Evolutionary conservation across 371 early-diverging fungal genomes (phyloP).

Genomic region (Syncephalastrum sp.): DNA sequence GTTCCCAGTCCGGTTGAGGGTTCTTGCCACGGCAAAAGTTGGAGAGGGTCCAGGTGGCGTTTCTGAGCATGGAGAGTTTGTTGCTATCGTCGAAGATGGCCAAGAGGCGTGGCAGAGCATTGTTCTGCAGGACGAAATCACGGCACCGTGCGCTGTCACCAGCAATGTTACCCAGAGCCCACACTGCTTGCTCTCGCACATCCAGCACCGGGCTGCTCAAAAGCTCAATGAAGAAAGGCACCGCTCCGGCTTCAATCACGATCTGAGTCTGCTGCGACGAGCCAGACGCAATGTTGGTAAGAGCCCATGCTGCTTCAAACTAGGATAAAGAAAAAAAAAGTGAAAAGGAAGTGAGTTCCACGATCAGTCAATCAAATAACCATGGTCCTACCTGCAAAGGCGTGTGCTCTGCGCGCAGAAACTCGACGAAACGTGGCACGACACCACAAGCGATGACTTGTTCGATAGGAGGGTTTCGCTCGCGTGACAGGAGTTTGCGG

Average conservation of each 20-base stretch:
- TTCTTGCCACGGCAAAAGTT: constrained; percentile 99
- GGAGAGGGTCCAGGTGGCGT: constrained; percentile 98
- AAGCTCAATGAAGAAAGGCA: constrained; percentile 91
- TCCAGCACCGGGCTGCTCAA: constrained; percentile 81
- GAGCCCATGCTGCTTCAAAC: constrained; percentile 99
- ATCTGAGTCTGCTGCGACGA: constrained; percentile 93
- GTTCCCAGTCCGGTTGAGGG: constrained; percentile 92
- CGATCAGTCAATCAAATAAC: constrained; percentile 2
- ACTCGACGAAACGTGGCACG: constrained; percentile 95
- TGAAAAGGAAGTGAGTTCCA: constrained; percentile 5
- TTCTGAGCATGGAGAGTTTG: constrained; percentile 93
- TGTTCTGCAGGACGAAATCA: constrained; percentile 87
- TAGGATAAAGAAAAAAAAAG: constrained; percentile 27
- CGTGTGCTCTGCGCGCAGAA: constrained; percentile 75
- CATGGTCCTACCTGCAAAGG: constrained; percentile 76
- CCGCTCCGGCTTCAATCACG: constrained; percentile 92
- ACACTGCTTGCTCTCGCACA: constrained; percentile 99
- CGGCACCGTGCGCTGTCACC: constrained; percentile 97
- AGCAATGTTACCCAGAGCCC: constrained; percentile 99
- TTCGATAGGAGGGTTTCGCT: constrained; percentile 97
- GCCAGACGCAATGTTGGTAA: constrained; percentile 99
- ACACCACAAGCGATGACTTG: constrained; percentile 95
- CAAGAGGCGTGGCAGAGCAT: constrained; percentile 86
- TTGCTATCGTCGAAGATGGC: constrained; percentile 81
- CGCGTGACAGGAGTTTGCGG: constrained; percentile 95